These are phyloP conservation scores for Pythium brassicae DNA, from an alignment of 352 stramenopile genomes.

Conservation along the genomic window DNA sequence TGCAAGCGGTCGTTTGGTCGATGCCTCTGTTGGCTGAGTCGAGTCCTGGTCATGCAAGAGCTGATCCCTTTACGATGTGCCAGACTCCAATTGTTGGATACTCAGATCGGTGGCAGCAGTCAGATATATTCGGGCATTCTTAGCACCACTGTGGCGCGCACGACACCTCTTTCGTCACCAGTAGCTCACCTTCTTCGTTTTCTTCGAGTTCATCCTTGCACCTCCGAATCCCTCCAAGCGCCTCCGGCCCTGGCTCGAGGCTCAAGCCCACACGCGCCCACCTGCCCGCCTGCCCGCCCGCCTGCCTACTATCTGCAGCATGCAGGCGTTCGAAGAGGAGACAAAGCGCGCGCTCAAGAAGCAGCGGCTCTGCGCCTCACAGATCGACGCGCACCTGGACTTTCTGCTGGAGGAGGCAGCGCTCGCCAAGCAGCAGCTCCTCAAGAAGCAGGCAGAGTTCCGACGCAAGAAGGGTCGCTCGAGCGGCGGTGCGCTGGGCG, in stretches of 20 bases:
- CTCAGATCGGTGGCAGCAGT: not conserved
- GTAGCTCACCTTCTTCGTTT: not conserved
- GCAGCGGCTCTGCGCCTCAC: slow-evolving; percentile 50
- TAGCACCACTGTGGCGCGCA: not conserved
- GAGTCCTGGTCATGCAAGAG: no score
- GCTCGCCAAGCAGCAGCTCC: slow-evolving; percentile 48
- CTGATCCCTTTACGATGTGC: no score
- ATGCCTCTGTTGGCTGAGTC: no score
- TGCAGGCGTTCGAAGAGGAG: slow-evolving; percentile 63
- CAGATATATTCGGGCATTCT: not conserved
- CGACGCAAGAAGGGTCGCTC: slow-evolving; percentile 50
- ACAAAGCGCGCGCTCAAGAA: slow-evolving; percentile 66
- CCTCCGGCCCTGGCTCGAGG: no score
- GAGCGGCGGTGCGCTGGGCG: not conserved
- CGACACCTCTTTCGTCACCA: not conserved
- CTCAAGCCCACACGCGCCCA: not conserved
- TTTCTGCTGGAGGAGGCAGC: slow-evolving; percentile 59
- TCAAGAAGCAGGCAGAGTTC: slow-evolving; percentile 52
- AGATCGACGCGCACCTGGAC: slow-evolving; percentile 64
- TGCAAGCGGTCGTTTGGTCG: no score
- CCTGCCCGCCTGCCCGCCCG: no score
- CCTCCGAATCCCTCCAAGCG: no score
- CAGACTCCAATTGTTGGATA: not conserved
- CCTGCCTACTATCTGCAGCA: slow-evolving; percentile 7
- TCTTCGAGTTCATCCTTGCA: not conserved